Percentiles rank a stretch among this genome's conserved stretches.
phyloP scores from a whole-genome alignment of 306 rosid genomes.

The Medicago lupulina region DNA sequence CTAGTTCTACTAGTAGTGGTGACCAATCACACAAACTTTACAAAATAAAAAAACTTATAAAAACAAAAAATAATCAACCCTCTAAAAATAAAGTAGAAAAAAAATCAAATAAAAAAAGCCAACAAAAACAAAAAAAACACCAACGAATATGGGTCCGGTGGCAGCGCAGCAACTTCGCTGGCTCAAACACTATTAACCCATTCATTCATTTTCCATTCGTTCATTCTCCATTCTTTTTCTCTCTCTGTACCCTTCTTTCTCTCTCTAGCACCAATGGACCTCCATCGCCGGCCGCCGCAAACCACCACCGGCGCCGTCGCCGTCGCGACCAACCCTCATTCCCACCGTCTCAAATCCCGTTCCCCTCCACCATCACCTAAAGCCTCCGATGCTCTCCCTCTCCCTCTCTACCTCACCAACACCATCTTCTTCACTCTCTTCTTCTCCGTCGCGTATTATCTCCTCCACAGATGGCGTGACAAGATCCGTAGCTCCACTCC shows the following conservation, averaged over 20 bases:
- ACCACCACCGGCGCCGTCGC: constrained; percentile 4
- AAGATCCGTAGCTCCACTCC: constrained; percentile 77
- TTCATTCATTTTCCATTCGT: neutral
- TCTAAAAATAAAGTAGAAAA: no score
- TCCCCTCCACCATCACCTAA: constrained; percentile 42
- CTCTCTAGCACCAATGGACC: constrained; percentile 35
- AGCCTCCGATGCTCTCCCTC: constrained; percentile 72
- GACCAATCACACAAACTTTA: no score
- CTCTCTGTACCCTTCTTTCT: neutral
- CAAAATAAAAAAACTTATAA: no score
- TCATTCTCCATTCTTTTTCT: neutral
- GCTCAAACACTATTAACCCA: constrained; percentile 1
- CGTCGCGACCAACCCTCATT: neutral
- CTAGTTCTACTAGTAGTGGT: no score
- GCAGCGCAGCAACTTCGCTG: constrained; percentile 41
- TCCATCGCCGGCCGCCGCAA: constrained; percentile 43
- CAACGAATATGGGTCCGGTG: constrained; percentile 15
- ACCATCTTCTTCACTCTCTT: constrained; percentile 73
- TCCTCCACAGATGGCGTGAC: constrained; percentile 76
- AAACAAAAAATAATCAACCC: no score
- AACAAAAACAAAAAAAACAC: neutral
- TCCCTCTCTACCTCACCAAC: constrained; percentile 67
- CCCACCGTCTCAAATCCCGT: neutral
- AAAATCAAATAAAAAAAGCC: neutral
- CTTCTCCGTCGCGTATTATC: constrained; percentile 73